Evolutionary conservation across 768 basidiomycete genomes (phyloP).

Genomic region (Lactifluus pinguis): DNA sequence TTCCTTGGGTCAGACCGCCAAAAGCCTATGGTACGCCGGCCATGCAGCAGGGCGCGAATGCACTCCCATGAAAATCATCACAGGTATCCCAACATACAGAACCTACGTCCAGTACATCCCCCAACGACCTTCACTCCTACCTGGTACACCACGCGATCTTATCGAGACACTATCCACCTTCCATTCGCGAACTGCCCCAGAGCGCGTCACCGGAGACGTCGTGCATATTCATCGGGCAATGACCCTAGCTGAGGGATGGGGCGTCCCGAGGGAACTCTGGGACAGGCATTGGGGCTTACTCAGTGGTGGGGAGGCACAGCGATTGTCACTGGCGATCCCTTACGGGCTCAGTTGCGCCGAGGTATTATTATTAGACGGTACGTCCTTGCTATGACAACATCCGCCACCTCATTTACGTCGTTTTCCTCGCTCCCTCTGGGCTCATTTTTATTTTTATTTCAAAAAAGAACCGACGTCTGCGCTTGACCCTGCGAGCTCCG

Average conservation of each 20-base stretch:
- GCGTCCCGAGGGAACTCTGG: conserved; percentile 62
- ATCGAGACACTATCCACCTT: conserved; percentile 49
- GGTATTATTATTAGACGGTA: conserved; percentile 73
- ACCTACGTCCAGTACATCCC: conserved; percentile 80
- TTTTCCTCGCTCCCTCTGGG: not conserved
- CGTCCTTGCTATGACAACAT: not conserved
- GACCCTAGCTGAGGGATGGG: conserved; percentile 55
- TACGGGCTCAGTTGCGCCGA: conserved; percentile 68
- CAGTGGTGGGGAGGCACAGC: conserved; percentile 82
- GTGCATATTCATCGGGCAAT: conserved; percentile 27
- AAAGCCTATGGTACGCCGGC: conserved; percentile 35
- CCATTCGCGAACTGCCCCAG: conserved; percentile 31
- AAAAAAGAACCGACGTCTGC: conserved; percentile 86
- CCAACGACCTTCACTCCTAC: conserved; percentile 79
- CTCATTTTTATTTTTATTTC: not conserved
- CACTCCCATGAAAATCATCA: not conserved
- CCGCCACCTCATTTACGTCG: not conserved
- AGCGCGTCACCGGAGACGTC: conserved; percentile 17
- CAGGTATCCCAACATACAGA: conserved; percentile 71
- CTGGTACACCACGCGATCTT: conserved; percentile 72
- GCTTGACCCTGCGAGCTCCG: conserved; percentile 59
- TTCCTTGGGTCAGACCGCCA: conserved; percentile 35
- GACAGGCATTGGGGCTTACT: conserved; percentile 68
- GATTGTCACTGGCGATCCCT: conserved; percentile 71
- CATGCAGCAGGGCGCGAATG: not conserved